A percentile compares a stretch with the other conserved stretches of the same genome.
Evolutionary conservation across 805 yeast genomes (phyloP).

Genomic region (Diddensiella caesifluorescens): DNA sequence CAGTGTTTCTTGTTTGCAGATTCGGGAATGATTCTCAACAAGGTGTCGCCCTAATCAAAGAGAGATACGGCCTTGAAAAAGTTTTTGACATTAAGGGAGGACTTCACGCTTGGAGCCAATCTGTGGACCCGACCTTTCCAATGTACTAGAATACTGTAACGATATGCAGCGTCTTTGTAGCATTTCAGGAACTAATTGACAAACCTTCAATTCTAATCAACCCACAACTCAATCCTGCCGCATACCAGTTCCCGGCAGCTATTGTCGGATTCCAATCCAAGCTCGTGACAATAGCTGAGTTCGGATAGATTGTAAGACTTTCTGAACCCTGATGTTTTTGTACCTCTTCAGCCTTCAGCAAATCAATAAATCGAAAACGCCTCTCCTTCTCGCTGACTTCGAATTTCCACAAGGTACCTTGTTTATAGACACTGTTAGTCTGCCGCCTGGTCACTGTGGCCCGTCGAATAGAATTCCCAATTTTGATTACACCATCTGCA

Average conservation of each 20-base stretch:
- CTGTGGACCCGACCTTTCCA: conserved; percentile 58
- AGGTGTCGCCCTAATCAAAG: conserved; percentile 56
- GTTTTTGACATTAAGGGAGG: conserved; percentile 79
- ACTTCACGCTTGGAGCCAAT: conserved; percentile 56
- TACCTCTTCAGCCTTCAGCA: conserved; percentile 35
- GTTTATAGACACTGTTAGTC: conserved; percentile 20
- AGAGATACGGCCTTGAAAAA: conserved; percentile 42
- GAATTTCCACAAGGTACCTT: conserved; percentile 29
- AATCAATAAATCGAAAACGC: conserved; percentile 40
- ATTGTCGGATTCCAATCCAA: conserved; percentile 55
- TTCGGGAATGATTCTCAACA: conserved; percentile 87
- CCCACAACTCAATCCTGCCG: conserved; percentile 50
- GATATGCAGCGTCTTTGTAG: neutral
- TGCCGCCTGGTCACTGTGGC: conserved; percentile 25
- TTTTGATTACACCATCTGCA: conserved; percentile 43
- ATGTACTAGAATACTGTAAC: conserved; percentile 41
- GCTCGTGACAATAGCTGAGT: conserved; percentile 44
- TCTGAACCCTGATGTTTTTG: conserved; percentile 23
- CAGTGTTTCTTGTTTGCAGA: conserved; percentile 67
- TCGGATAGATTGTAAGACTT: conserved; percentile 38
- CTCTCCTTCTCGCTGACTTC: conserved; percentile 38
- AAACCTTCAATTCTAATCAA: conserved; percentile 38
- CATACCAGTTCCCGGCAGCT: conserved; percentile 43
- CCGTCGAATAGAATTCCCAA: conserved; percentile 38
- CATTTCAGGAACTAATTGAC: conserved; percentile 1